Conservation (phyloP, 192 early-diverging fungal species). For the Spinellus fusiger region DNA sequence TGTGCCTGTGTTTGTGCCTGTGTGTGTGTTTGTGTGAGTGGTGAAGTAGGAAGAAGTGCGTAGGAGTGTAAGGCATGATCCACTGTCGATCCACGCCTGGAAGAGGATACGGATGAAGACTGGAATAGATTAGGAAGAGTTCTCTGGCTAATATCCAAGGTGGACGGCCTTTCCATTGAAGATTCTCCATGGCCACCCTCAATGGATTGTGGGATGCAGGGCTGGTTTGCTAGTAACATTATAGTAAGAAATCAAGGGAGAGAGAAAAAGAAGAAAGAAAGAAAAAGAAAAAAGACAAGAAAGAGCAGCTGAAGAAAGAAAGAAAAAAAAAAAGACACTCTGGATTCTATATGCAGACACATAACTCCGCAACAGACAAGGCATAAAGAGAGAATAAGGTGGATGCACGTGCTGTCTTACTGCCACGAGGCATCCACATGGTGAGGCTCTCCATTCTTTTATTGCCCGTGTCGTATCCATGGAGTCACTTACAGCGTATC, state of each 20-base stretch:
- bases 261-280: constrained; percentile 1
- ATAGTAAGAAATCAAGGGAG: neutral
- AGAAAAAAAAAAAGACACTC: neutral
- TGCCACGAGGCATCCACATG: neutral
- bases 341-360: neutral
- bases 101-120: too few relatives aligned
- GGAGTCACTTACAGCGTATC: too few relatives aligned
- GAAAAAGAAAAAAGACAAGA: constrained; percentile 6
- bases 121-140: too few relatives aligned
- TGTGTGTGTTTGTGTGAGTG: neutral
- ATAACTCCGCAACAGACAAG: too few relatives aligned
- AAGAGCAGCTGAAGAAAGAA: neutral
- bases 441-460: neutral
- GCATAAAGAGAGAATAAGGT: too few relatives aligned
- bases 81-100: too few relatives aligned
- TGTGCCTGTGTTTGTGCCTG: too few relatives aligned
- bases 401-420: constrained; percentile 4
- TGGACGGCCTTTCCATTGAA: neutral
- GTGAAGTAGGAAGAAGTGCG: constrained; percentile 8
- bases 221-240: neutral
- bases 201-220: neutral
- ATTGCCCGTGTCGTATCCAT: too few relatives aligned
- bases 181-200: neutral
- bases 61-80: neutral
- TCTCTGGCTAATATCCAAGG: too few relatives aligned